Base-by-base conservation (phyloP, 768 basidiomycete species). In the Kwoniella dejecticola region DNA sequence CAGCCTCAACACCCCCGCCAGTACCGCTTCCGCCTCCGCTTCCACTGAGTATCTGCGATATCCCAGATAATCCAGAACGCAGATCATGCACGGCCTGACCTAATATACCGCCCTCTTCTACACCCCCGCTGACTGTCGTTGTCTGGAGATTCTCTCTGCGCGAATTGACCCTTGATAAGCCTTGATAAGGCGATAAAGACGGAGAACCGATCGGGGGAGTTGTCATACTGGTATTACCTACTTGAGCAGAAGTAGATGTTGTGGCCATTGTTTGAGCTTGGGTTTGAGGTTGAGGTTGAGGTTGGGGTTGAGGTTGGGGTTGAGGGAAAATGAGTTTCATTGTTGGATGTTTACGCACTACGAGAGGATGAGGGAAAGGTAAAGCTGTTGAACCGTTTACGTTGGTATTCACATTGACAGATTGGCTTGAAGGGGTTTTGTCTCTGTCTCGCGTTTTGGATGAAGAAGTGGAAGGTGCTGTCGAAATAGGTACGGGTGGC, bases 291-390 rank as follows among this genome's bases (percentile, higher is more conserved):
- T 4, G 29, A 29, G 27, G n/a, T n/a, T 15, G 55, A 21, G 4
- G 63, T 26, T 0, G 52, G 3, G 59, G 6, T 13, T 19, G 46
- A 13, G 60, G 46, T 38, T 64, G 53, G 7, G 52, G n/a, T 2
- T 62, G 7, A 15, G 72, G 72, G 52, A 69, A 74, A 2, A 56
- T 58, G 21, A 75, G 38, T 52, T 55, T 47, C 73, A 75, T 75
- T 7, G 64, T 75, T 12, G 73, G 73, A 56, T 75, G 73, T 59
- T 56, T 58, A 7, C 73, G 50, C 4, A 63, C 33, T 8, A 57
- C 33, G 11, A 70, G 40, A 0, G 73, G 73, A 62, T 75, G 70
- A 5, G 73, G 66, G 60, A 75, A 68, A 27, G 73, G 66, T 46
- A 67, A 26, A 10, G 36, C 24, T 4, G 57, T 40, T 30, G 41